phyloP scores from a whole-genome alignment of 495 filamentous ascomycete species.

The Immersiella caudata region DNA sequence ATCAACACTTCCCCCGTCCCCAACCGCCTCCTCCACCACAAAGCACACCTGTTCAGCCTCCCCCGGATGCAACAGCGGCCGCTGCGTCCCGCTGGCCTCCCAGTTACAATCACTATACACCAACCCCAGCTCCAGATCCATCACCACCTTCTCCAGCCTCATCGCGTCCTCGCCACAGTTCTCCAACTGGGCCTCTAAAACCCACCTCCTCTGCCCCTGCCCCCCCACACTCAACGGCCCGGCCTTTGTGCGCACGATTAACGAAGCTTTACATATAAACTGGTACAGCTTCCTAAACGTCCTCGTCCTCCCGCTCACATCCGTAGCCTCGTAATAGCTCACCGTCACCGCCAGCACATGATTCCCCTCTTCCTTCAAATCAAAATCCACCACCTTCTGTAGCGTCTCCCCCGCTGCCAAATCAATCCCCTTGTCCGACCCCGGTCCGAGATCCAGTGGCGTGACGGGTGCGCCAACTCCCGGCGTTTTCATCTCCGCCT shows the following conservation, averaged over 20 bases:
- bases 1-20: conserved; percentile 41
- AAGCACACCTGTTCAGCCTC: conserved; percentile 95
- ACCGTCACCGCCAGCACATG: conserved; percentile 95
- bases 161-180: conserved; percentile 78
- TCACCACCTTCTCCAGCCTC: conserved; percentile 58
- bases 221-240: conserved; percentile 53
- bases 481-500: conserved; percentile 94
- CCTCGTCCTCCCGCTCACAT: conserved; percentile 69
- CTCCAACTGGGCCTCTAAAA: conserved; percentile 91
- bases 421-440: conserved; percentile 44
- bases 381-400: conserved; percentile 81
- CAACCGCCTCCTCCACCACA: conserved; percentile 69
- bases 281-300: conserved; percentile 97
- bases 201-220: conserved; percentile 47
- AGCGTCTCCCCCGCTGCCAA: conserved; percentile 69
- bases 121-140: conserved; percentile 54
- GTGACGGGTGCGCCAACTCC: conserved; percentile 27
- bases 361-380: conserved; percentile 90
- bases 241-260: conserved; percentile 89
- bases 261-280: conserved; percentile 84
- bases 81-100: conserved; percentile 42
- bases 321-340: conserved; percentile 74
- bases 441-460: conserved; percentile 16
- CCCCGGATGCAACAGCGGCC: conserved; percentile 74
- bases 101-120: conserved; percentile 55